Evolutionary conservation across 2,329 filamentous ascomycete genomes (phyloP), one percentile per base, ranked within the genome.

Genomic region (Bimuria novae-zelandiae): DNA sequence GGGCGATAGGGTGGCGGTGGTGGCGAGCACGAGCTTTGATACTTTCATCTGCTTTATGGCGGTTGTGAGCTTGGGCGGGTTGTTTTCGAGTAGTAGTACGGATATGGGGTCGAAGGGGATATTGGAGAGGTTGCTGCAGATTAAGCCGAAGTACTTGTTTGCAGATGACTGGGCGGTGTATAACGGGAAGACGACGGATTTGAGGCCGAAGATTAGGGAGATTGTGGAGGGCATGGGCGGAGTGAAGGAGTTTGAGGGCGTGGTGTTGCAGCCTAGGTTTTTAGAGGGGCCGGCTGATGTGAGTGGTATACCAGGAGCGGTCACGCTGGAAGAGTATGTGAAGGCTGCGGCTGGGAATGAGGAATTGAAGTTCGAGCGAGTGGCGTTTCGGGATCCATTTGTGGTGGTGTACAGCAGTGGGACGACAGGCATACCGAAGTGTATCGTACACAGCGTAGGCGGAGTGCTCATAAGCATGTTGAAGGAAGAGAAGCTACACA

Each of bases 21-120:
- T 94, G 2, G 88, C 85, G 1, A 86, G 85, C 21, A 92, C 93
- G 60, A 87, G 86, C 33, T 79, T 90, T 30, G 87, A 92, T 69
- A 92, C 90, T 0, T 75, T 92, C 51, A 77, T 86, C 2, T 83
- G 91, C 1, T 88, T 89, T 65, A 76, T 90, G 53, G 90, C 89
- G 0, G 81, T 85, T 0, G 83, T 82, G 1, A 86, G 87, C 71
- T 65, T 94, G 1, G 91, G 91, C 0, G 90, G 80, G 0, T 70
- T 95, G 1, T 94, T 94, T 69, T 89, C 85, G 60, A 89, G 84
- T 42, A 87, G 84, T 48, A 89, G 86, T 7, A 93, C 90, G 0
- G 90, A 95, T 72, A 94, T 94, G 87, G 90, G 90, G 0, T 85
- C 87, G 12, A 86, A 87, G 57, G 90, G 90, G 0, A 82, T 95